phyloP scores from a whole-genome alignment of 768 basidiomycete species.

The Auriculariales sp. region DNA sequence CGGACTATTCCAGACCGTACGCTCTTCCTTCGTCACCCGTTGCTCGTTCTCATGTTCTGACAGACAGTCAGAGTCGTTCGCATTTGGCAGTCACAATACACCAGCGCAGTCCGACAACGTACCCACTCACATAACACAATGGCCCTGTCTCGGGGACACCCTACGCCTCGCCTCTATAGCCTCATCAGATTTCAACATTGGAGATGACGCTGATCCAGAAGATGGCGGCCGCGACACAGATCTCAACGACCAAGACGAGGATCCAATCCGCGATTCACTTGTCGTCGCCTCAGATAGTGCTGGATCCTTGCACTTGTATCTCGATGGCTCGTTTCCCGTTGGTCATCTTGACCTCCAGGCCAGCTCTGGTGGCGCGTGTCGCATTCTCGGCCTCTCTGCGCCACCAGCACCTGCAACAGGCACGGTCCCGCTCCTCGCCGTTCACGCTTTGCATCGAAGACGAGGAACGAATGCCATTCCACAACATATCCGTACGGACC shows the following conservation, averaged over 20 bases:
- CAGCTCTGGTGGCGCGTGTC: conserved; percentile 16
- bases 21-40: conserved; percentile 32
- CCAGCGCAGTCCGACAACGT: conserved; percentile 24
- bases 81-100: neutral
- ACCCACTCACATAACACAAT: conserved; percentile 47
- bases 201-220: too few relatives aligned
- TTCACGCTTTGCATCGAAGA: conserved; percentile 27
- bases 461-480: conserved; percentile 7
- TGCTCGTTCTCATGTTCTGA: neutral
- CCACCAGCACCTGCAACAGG: too few relatives aligned
- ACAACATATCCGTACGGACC: conserved; percentile 34
- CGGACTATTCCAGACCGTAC: conserved; percentile 48
- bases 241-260: conserved; percentile 29
- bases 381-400: conserved; percentile 27
- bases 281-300: conserved; percentile 42
- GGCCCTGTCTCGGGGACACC: conserved; percentile 53
- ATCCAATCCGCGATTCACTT: conserved; percentile 41
- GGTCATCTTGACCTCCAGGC: conserved; percentile 36
- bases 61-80: neutral
- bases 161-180: conserved; percentile 46
- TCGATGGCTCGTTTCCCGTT: conserved; percentile 65
- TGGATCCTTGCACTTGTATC: conserved; percentile 47
- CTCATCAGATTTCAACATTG: conserved; percentile 16
- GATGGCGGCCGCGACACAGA: too few relatives aligned
- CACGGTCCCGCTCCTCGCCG: conserved; percentile 22